Evolutionary conservation across 2,329 filamentous ascomycete genomes (phyloP).

Genomic region (Alternaria arborescens): DNA sequence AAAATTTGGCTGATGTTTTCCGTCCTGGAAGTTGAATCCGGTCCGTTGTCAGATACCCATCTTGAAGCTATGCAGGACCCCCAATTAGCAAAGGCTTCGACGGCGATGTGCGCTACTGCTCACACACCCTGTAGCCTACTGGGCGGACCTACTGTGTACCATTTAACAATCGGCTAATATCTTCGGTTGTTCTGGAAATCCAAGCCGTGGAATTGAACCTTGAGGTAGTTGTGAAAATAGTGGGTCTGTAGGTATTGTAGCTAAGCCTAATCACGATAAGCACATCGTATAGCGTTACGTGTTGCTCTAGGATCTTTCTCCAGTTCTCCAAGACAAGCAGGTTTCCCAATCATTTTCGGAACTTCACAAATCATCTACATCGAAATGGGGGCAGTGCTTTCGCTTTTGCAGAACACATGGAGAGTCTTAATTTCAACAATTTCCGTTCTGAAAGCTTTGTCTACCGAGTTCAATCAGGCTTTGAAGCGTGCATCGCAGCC

Average conservation of each 20-base stretch:
- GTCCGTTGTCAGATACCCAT: no score
- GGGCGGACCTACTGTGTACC: no score
- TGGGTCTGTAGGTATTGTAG: no score
- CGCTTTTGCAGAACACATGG: background rate
- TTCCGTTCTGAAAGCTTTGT: conserved; percentile 6
- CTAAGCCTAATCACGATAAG: background rate
- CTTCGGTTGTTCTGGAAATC: no score
- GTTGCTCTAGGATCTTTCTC: background rate
- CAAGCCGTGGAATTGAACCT: background rate
- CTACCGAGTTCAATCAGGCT: conserved; percentile 16
- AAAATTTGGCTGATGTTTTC: no score
- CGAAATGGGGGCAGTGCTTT: conserved; percentile 3
- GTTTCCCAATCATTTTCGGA: background rate
- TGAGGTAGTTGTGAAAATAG: no score
- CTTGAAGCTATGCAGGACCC: no score
- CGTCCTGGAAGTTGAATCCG: no score
- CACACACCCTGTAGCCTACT: no score
- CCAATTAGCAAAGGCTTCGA: no score
- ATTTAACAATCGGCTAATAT: no score
- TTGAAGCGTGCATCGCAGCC: conserved; percentile 17
- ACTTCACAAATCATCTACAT: background rate
- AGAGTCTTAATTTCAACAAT: background rate
- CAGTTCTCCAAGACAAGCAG: background rate
- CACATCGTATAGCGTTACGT: background rate
- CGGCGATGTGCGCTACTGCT: no score